Evolutionary conservation across 805 yeast species (phyloP).

Genomic region (Sungouiella blattae): DNA sequence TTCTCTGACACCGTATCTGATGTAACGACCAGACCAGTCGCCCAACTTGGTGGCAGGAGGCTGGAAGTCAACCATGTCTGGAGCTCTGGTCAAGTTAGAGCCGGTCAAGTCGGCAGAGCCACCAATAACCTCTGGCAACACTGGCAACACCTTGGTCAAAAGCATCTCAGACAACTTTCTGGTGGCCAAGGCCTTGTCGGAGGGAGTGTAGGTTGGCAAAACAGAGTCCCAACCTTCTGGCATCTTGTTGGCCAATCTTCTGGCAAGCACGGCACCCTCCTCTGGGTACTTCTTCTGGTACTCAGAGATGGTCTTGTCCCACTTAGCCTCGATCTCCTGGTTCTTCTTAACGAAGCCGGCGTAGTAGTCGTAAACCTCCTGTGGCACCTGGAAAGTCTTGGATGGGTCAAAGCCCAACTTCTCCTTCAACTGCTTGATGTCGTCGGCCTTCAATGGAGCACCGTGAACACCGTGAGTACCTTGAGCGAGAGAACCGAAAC

Average conservation of each 20-base stretch:
- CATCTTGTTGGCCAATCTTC: conserved; percentile 74
- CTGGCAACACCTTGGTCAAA: conserved; percentile 56
- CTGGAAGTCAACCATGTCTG: conserved; percentile 87
- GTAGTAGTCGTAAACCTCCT: conserved; percentile 76
- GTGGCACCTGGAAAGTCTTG: conserved; percentile 72
- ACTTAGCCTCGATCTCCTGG: conserved; percentile 64
- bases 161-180: conserved; percentile 90
- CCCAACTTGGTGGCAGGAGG: conserved; percentile 78
- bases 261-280: conserved; percentile 70
- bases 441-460: conserved; percentile 91
- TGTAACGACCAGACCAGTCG: conserved; percentile 85
- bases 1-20: conserved; percentile 98
- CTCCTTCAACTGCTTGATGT: conserved; percentile 79
- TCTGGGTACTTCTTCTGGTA: conserved; percentile 73
- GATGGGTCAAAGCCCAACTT: conserved; percentile 87
- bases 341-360: conserved; percentile 56
- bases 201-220: conserved; percentile 76
- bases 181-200: conserved; percentile 83
- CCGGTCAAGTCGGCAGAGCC: conserved; percentile 99
- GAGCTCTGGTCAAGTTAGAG: conserved; percentile 90
- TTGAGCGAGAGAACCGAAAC: conserved; percentile 80
- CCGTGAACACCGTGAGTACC: conserved; percentile 97
- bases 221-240: conserved; percentile 78
- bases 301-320: conserved; percentile 62
- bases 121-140: conserved; percentile 85